Base-by-base conservation (phyloP, 2,329 filamentous ascomycete species). In the Akanthomyces lecanii region DNA sequence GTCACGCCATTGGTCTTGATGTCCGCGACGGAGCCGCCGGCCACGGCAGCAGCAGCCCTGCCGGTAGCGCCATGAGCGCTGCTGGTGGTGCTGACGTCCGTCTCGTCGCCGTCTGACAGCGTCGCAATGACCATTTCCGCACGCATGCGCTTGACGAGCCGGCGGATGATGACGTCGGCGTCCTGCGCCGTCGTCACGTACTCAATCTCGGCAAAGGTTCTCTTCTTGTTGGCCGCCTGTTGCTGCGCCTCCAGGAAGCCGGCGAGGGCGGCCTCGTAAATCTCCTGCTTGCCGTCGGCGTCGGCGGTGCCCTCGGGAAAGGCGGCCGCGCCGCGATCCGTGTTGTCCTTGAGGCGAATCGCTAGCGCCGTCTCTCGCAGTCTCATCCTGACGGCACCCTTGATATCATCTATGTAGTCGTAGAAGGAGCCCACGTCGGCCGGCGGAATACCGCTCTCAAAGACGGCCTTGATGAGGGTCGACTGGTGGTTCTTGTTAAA, bases 401-500 rank as follows among this genome's bases (percentile, higher is more conserved):
- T 88, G 62, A 97, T 77, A 57, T 92, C 91, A 63, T 84, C 80
- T 67, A 97, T 85, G 77, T 97, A 98, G 58, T 85, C 82, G 71
- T 89, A 85, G 48, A 97, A 85, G 25, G 86, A 81, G 53, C 84
- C 77, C 64, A 91, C 87, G 75, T 94, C 85, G 64, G 83, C 78
- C 18, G 87, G 77, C 0, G 92, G 91, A 50, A 97, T 84, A 65
- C 85, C 83, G 67, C 86, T 77, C 68, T 90, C 87, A 72, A 96
- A 91, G 52, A 90, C 78, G 78, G 96, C 87, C 74, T 95, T 94
- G 72, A 97, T 85, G 14, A 97, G 81, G 68, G 91, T 86, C 61
- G 88, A 91, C 75, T 97, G 93, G 72, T 92, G 87, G 69, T 92
- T 93, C 78, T 97, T 97, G 79, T 96, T 96, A 80, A 97, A 98